A percentile compares a stretch with the other conserved stretches of the same genome.
Evolutionary conservation across 1,284 basidiomycete species (phyloP).

Genomic region (Ceraceosorus guamensis): DNA sequence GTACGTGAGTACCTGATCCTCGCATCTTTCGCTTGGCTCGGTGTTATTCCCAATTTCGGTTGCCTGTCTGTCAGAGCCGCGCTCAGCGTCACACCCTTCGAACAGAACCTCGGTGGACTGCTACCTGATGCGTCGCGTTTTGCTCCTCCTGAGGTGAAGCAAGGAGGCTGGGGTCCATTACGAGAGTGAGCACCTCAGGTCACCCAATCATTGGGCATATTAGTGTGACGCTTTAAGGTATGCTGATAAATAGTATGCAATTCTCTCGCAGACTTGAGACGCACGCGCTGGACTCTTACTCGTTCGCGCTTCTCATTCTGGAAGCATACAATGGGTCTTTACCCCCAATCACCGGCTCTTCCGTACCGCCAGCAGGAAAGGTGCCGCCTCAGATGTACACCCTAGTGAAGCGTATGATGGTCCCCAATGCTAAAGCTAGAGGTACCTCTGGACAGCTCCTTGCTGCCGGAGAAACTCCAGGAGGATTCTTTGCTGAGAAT

Average conservation of each 20-base stretch:
- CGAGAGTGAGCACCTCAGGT: constrained; percentile 61
- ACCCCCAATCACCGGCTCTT: constrained; percentile 60
- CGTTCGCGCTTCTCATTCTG: constrained; percentile 31
- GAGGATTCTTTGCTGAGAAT: constrained; percentile 78
- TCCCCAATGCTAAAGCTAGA: constrained; percentile 74
- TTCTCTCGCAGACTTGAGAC: constrained; percentile 2
- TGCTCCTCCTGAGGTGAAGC: constrained; percentile 80
- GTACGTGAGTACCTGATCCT: constrained; percentile 59
- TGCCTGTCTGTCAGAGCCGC: not conserved
- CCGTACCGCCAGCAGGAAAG: constrained; percentile 64
- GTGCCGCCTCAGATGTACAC: constrained; percentile 73
- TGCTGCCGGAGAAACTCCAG: constrained; percentile 41
- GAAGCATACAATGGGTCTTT: constrained; percentile 37
- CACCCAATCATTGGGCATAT: not conserved
- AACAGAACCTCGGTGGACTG: constrained; percentile 16
- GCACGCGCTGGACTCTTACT: constrained; percentile 31
- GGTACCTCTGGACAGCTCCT: constrained; percentile 55
- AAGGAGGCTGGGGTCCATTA: constrained; percentile 63
- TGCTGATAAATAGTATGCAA: too few relatives aligned
- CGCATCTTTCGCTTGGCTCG: constrained; percentile 51
- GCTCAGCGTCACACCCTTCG: too few relatives aligned
- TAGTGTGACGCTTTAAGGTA: too few relatives aligned
- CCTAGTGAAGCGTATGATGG: constrained; percentile 76
- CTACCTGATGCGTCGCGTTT: constrained; percentile 41
- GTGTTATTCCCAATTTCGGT: not conserved